Evolutionary conservation across 108 stramenopile species (phyloP), one percentile per base, ranked within the genome.

Genomic region (Pseudonitzschia multistriata): DNA sequence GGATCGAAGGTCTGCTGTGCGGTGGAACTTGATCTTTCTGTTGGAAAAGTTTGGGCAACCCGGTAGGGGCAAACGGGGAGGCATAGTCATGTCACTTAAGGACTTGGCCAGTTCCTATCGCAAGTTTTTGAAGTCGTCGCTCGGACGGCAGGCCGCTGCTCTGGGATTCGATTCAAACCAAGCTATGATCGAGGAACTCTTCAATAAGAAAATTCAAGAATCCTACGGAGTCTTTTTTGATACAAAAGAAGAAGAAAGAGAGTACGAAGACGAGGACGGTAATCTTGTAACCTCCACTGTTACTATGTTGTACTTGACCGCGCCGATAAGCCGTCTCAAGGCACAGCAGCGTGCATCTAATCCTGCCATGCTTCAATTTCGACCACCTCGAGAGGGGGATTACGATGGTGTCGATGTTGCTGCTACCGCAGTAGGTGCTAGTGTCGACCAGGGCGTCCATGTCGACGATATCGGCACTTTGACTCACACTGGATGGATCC

Each of bases 1-100:
- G 47, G 83, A 86, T 59, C 85, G 86, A 5, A 71, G 74, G 45
- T 74, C 67, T 31, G 83, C 86, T 78, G 78, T 91, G 11, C 76
- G 85, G 42, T 81, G 86, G 82, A 94, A 91, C 81, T 56, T 91
- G 29, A 66, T 91, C 25, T 81, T 73, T 37, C 66, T 94, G 53
- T 54, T 94, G 65, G 77, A 87, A 49, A 76, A 77, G 68, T 79
- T 89, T 70, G 89, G 77, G 49, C 69, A 63, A 55, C 24, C 70
- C 19, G 47, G 49, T 53, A 36, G 62, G 13, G 40, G 28, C 2
- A 82, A 49, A 29, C 52, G 25, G 39, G 71, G 52, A 66, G 81
- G 67, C 39, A 71, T 83, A 50, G 62, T 66, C 24, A 76, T 87
- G 13, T 73, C 77, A 1, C 21, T 64, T 14, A 30, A 27, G 1